These are phyloP conservation scores for Rhodotorula sp. DNA, from an alignment of 1,284 basidiomycete genomes.

Conservation along the genomic window DNA sequence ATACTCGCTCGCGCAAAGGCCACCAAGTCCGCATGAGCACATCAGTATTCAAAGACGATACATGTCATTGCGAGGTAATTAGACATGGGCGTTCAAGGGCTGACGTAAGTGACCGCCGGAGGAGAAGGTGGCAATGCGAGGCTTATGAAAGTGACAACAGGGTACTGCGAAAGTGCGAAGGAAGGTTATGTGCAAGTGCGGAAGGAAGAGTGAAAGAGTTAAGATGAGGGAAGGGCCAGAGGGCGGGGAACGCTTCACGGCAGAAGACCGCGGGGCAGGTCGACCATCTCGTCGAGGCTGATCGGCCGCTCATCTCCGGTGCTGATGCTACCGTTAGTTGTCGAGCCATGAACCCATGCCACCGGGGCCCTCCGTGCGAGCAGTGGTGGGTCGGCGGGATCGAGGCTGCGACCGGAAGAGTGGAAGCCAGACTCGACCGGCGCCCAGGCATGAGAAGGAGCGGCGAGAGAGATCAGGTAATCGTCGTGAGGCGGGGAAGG, in stretches of 20 bases:
- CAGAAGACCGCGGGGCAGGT: not conserved
- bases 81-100: no score
- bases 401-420: not conserved
- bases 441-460: slow-evolving; percentile 33
- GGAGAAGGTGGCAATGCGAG: not conserved
- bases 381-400: not conserved
- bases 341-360: not conserved
- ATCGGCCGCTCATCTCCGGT: slow-evolving; percentile 27
- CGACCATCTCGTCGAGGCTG: slow-evolving; percentile 21
- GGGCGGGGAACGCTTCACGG: not conserved
- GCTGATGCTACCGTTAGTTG: not conserved
- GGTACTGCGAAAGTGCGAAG: not conserved
- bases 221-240: not conserved
- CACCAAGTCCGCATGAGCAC: no score
- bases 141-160: no score
- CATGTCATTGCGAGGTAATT: not conserved
- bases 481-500: slow-evolving; percentile 31
- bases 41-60: not conserved
- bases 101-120: no score
- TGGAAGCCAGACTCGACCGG: slow-evolving; percentile 16
- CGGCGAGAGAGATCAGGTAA: slow-evolving; percentile 35
- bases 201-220: not conserved
- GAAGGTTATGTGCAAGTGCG: not conserved
- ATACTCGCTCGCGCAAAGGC: not conserved
- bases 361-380: not conserved